Base-by-base conservation (phyloP, 2,329 filamentous ascomycete genomes). In the Moelleriella libera region DNA sequence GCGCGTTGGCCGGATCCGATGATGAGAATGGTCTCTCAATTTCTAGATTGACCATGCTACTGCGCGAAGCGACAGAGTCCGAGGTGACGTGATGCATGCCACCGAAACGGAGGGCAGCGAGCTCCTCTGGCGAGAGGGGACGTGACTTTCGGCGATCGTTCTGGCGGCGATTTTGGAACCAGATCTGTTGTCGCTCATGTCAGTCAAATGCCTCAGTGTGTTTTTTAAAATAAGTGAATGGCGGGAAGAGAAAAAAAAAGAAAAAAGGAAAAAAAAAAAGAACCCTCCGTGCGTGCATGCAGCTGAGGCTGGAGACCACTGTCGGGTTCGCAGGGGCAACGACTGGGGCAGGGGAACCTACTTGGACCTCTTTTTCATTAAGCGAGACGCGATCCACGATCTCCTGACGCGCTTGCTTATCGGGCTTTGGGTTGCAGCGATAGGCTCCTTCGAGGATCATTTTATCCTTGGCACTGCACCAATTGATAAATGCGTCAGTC, bases 361-460 rank as follows among this genome's bases (percentile, higher is more conserved):
- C 90, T 80, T 96, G 90, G 39, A 96, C 88, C 70, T 96, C 89
- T 65, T 95, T 96, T 69, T 96, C 89, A 55, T 86, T 90, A 53
- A 97, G 74, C 29, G 86, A 84, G 51, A 96, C 88, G 65, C 82
- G 85, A 66, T 79, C 78, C 50, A 94, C 87, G 53, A 97, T 88
- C 49, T 83, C 82, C 44, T 86, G 75, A 68, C 90, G 86, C 64
- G 87, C 84, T 48, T 81, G 76, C 68, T 94, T 96, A 69, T 95
- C 89, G 34, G 90, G 90, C 65, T 95, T 96, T 6, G 87, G 79
- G 63, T 96, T 94, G 52, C 73, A 76, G 56, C 78, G 75, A 61
- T 94, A 96, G 50, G 90, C 88, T 37, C 84, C 76, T 65, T 96
- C 90, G 51, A 96, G 80, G 47, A 94, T 78, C 46, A 82, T 78